Conservation (phyloP, 2,329 filamentous ascomycete species). For the Colletotrichum echinochloae region DNA sequence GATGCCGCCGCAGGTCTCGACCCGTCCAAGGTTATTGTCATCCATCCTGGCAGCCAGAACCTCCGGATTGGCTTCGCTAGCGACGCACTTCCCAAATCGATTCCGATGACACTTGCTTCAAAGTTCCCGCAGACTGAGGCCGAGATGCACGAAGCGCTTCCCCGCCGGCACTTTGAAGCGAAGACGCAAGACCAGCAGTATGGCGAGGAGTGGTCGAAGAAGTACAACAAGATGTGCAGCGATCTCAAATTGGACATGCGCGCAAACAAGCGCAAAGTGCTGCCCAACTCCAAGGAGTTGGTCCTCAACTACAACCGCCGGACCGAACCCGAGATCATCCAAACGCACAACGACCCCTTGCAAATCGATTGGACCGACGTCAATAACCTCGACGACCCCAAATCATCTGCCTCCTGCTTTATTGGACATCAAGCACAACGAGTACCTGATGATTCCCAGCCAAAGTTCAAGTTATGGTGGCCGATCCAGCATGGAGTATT, state of each 20-base stretch:
- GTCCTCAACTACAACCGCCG: conserved; percentile 94
- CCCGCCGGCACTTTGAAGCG: conserved; percentile 74
- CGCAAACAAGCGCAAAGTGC: conserved; percentile 90
- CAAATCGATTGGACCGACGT: conserved; percentile 97
- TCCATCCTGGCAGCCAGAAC: conserved; percentile 96
- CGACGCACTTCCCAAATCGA: conserved; percentile 92
- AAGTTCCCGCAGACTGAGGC: conserved; percentile 83
- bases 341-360: conserved; percentile 93
- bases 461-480: conserved; percentile 93
- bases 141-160: conserved; percentile 83
- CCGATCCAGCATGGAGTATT: conserved; percentile 87
- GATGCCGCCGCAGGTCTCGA: conserved; percentile 71
- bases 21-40: conserved; percentile 91
- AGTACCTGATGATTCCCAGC: conserved; percentile 88
- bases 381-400: conserved; percentile 72
- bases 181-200: conserved; percentile 81
- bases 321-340: conserved; percentile 85
- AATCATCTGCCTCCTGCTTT: conserved; percentile 73
- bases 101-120: conserved; percentile 92
- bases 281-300: conserved; percentile 97
- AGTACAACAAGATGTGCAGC: conserved; percentile 83
- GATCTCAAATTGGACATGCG: conserved; percentile 93
- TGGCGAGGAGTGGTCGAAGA: conserved; percentile 82
- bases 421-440: conserved; percentile 85
- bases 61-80: conserved; percentile 94